phyloP scores from a whole-genome alignment of 768 basidiomycete genomes.

The Suillus brevipes region DNA sequence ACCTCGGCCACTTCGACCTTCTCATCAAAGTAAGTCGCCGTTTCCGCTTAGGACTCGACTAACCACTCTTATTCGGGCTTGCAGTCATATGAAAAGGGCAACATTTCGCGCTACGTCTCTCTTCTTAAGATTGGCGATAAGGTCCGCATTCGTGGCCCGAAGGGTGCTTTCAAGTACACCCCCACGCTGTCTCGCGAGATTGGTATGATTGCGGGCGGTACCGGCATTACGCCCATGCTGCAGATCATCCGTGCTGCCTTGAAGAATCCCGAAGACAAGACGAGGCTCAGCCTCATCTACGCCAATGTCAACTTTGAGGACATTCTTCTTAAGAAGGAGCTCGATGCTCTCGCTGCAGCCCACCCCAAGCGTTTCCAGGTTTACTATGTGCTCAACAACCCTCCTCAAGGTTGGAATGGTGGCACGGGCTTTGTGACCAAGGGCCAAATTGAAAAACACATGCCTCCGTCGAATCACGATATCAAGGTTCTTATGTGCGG shows the following conservation, averaged over 20 bases:
- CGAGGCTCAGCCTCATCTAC: conserved; percentile 86
- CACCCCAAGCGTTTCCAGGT: conserved; percentile 74
- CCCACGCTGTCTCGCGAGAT: conserved; percentile 73
- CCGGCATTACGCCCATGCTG: conserved; percentile 98
- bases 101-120: conserved; percentile 87
- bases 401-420: conserved; percentile 82
- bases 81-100: conserved; percentile 95
- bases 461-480: conserved; percentile 65
- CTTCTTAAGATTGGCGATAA: conserved; percentile 85
- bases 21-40: conserved; percentile 79
- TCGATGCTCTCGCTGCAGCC: conserved; percentile 71
- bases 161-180: conserved; percentile 88
- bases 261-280: conserved; percentile 84
- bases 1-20: conserved; percentile 92
- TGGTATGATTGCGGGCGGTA: conserved; percentile 98
- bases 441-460: conserved; percentile 81
- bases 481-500: conserved; percentile 91
- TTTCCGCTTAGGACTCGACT: not conserved
- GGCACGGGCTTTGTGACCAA: conserved; percentile 92
- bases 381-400: conserved; percentile 93
- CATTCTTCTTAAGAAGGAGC: conserved; percentile 86
- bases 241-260: conserved; percentile 95
- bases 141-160: conserved; percentile 92
- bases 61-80: conserved; percentile 1
- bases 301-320: conserved; percentile 94